Conservation (phyloP, 208 protist species). For the Acanthamoeba healyi region DNA sequence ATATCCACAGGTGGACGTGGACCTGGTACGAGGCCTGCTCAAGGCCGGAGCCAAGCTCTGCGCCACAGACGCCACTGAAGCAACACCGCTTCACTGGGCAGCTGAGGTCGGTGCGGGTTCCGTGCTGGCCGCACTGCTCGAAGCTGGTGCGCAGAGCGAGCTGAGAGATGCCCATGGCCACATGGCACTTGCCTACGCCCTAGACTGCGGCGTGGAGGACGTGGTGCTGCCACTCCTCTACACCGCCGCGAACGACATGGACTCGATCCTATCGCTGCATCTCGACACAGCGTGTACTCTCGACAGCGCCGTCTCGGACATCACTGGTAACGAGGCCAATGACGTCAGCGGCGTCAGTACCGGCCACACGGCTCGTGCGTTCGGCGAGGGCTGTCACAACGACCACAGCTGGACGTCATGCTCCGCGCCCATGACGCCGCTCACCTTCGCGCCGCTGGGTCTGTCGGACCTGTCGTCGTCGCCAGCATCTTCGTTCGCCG, state of each 20-base stretch:
- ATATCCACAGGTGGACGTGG: background rate
- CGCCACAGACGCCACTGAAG: background rate
- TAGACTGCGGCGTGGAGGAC: background rate
- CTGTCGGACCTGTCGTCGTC: background rate
- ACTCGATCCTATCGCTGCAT: background rate
- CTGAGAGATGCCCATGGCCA: slow-evolving; percentile 53
- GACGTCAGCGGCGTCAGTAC: too few species aligned
- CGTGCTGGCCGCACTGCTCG: slow-evolving; percentile 21
- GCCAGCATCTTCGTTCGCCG: background rate
- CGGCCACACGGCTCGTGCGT: background rate
- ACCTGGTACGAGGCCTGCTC: background rate
- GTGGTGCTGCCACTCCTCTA: background rate
- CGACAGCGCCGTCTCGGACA: too few species aligned
- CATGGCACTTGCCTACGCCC: slow-evolving; percentile 19
- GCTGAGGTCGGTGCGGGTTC: background rate
- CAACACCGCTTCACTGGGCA: background rate
- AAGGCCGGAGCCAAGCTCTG: slow-evolving; percentile 5
- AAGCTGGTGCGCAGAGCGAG: slow-evolving; percentile 56
- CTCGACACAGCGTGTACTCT: background rate
- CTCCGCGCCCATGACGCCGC: background rate
- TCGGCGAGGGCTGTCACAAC: background rate
- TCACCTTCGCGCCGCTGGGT: background rate
- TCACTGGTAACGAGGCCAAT: too few species aligned
- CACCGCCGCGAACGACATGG: background rate
- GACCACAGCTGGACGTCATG: background rate